Base-by-base conservation (phyloP, 768 basidiomycete species). In the Russula earlei region DNA sequence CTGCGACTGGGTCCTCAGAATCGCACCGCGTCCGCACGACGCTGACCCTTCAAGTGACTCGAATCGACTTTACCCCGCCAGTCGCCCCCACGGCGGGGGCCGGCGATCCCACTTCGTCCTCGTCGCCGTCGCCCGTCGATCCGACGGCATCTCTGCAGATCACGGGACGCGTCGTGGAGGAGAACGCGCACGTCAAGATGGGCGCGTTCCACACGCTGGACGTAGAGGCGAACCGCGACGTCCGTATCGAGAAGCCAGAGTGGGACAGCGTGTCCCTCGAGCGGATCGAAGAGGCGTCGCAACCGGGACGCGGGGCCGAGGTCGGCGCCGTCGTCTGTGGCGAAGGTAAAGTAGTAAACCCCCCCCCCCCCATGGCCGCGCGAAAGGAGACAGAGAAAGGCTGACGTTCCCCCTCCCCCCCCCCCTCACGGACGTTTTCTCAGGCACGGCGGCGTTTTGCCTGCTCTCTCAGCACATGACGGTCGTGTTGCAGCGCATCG, bases 381-480 rank as follows among this genome's bases (percentile, higher is more conserved):
- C n/a, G n/a, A n/a, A n/a, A n/a, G n/a, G n/a, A n/a, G n/a, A n/a
- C n/a, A n/a, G n/a, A n/a, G n/a, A n/a, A n/a, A n/a, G n/a, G n/a
- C n/a, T n/a, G n/a, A n/a, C n/a, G n/a, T n/a, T n/a, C n/a, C n/a
- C n/a, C n/a, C n/a, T n/a, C n/a, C n/a, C n/a, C n/a, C n/a, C n/a
- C n/a, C n/a, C n/a, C n/a, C n/a, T n/a, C n/a, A n/a, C 34, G 34
- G 34, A 14, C 14, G 15, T 36, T 14, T 2, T 36, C 14, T 24
- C 48, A 81, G 81, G 96, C 19, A 84, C 82, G 2, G 96, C 96
- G 1, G 85, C 91, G 10, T 88, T 99, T 68, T 98, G 96, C 69
- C 71, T 99, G 29, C 76, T 99, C 14, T 97, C 94, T 1, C 86
- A 98, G 64, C 94, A 98, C 69, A 94, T 98, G 85, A 99, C 96